phyloP scores from a whole-genome alignment of 2,329 filamentous ascomycete genomes.

The Sclerotinia spermophila region DNA sequence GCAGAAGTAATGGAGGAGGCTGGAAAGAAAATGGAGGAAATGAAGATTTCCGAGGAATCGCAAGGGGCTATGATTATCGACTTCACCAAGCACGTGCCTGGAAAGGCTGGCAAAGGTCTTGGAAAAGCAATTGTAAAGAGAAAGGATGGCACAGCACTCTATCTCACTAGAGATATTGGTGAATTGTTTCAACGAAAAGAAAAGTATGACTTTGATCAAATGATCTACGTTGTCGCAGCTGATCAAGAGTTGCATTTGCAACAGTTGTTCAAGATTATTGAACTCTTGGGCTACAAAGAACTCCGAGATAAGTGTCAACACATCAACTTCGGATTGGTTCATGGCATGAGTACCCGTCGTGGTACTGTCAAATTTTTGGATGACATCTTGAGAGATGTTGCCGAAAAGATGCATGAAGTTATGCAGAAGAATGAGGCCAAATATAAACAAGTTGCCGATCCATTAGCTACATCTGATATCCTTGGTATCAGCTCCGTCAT shows the following conservation, averaged over 20 bases:
- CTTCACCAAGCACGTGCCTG: constrained; percentile 63
- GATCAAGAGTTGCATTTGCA: constrained; percentile 70
- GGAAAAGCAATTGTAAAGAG: constrained; percentile 70
- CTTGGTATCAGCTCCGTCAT: constrained; percentile 93
- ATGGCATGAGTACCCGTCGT: constrained; percentile 67
- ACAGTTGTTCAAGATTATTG: constrained; percentile 73
- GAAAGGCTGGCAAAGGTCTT: constrained; percentile 65
- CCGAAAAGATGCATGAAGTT: constrained; percentile 95
- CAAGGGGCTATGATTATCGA: constrained; percentile 71
- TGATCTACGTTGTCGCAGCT: constrained; percentile 75
- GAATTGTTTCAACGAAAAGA: constrained; percentile 65
- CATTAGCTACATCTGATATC: constrained; percentile 75
- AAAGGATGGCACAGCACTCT: constrained; percentile 70
- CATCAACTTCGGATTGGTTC: constrained; percentile 70
- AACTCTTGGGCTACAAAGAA: constrained; percentile 66
- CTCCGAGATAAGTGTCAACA: constrained; percentile 67
- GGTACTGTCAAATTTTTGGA: constrained; percentile 71
- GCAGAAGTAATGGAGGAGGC: constrained; percentile 63
- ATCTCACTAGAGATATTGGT: constrained; percentile 74
- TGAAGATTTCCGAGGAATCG: constrained; percentile 63
- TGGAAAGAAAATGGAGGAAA: constrained; percentile 59
- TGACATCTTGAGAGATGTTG: constrained; percentile 73
- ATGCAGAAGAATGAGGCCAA: constrained; percentile 90
- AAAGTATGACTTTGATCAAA: constrained; percentile 67
- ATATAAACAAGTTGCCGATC: constrained; percentile 85